Evolutionary conservation across 1,284 basidiomycete genomes (phyloP).

Genomic region (Pseudozyma sp.): DNA sequence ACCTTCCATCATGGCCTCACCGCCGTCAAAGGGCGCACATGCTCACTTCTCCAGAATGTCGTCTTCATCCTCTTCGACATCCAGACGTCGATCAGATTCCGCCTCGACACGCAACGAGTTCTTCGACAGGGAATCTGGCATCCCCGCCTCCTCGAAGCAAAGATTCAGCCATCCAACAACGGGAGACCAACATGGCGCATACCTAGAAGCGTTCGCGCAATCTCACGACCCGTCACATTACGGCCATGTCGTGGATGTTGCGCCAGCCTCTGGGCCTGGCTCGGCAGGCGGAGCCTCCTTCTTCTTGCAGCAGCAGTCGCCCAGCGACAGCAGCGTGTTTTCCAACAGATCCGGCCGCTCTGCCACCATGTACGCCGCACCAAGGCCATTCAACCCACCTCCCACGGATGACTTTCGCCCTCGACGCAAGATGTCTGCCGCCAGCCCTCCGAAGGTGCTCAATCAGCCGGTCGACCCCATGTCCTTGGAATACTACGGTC

Average conservation of each 20-base stretch:
- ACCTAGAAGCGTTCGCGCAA: slow-evolving; percentile 19
- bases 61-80: slow-evolving; percentile 21
- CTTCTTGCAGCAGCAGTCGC: slow-evolving; percentile 45
- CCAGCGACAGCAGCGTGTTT: slow-evolving; percentile 34
- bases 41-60: slow-evolving; percentile 16
- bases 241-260: slow-evolving; percentile 18
- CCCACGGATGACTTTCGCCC: slow-evolving; percentile 10
- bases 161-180: slow-evolving; percentile 21
- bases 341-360: slow-evolving; percentile 35
- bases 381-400: slow-evolving; percentile 17
- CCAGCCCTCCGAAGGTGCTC: slow-evolving; percentile 7
- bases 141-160: slow-evolving; percentile 7
- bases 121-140: slow-evolving; percentile 16
- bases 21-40: slow-evolving; percentile 13
- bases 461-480: slow-evolving; percentile 39
- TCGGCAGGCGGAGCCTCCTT: slow-evolving; percentile 16
- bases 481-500: slow-evolving; percentile 51
- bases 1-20: slow-evolving; percentile 20
- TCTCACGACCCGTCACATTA: slow-evolving; percentile 41
- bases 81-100: slow-evolving; percentile 32
- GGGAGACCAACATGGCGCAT: slow-evolving; percentile 2
- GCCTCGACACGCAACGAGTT: slow-evolving; percentile 13
- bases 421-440: slow-evolving; percentile 28
- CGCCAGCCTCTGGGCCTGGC: slow-evolving; percentile 6
- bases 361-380: slow-evolving; percentile 25